Conservation (phyloP, 768 basidiomycete species). For the Lactarius pseudohatsudake region DNA sequence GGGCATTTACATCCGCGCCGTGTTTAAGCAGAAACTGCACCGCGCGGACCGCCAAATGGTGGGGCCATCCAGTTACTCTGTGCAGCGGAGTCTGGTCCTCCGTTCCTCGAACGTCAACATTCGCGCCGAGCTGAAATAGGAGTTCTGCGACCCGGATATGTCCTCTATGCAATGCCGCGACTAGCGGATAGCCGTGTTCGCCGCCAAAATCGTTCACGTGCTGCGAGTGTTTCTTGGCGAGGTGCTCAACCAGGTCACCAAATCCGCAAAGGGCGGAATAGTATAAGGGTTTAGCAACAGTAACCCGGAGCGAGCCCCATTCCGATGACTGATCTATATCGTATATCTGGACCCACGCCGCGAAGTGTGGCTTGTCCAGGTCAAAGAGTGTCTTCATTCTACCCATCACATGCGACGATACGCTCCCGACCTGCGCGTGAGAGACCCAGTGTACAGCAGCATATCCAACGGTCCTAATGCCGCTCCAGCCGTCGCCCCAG, state of each 20-base stretch:
- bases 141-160: background rate
- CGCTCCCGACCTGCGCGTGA: background rate
- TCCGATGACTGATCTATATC: background rate
- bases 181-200: background rate
- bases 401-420: background rate
- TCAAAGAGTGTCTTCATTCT: background rate
- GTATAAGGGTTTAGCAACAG: background rate
- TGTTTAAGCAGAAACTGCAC: background rate
- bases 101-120: background rate
- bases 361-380: background rate
- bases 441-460: background rate
- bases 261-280: background rate
- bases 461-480: background rate
- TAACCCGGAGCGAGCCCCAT: accelerated
- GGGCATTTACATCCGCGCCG: background rate
- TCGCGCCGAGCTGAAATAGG: background rate
- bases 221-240: background rate
- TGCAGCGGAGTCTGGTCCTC: background rate
- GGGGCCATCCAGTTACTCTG: accelerated
- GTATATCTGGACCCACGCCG: background rate
- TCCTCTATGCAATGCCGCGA: background rate
- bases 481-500: too few species aligned
- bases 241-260: background rate
- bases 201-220: background rate
- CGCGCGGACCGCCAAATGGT: background rate